Evolutionary conservation across 768 basidiomycete genomes (phyloP).

Genomic region (Russula sp.): DNA sequence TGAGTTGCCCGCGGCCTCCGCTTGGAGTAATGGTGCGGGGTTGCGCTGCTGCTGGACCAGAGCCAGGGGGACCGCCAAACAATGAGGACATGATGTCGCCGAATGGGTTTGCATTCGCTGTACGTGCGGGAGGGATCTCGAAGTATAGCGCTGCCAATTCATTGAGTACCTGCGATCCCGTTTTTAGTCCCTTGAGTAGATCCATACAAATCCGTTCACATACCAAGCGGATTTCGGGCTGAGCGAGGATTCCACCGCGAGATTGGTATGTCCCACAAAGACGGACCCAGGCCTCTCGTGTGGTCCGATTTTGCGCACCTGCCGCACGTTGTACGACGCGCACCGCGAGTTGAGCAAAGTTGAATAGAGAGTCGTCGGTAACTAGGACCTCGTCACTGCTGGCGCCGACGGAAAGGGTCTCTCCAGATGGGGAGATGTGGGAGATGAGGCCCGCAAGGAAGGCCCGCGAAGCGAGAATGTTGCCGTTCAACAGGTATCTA

Average conservation of each 20-base stretch:
- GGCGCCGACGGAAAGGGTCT: slow-evolving; percentile 35
- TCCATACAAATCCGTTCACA: background rate
- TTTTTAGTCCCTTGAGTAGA: background rate
- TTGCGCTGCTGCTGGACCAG: background rate
- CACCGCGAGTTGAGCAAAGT: slow-evolving; percentile 87
- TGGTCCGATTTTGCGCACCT: slow-evolving; percentile 67
- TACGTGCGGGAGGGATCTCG: slow-evolving; percentile 71
- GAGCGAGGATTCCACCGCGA: slow-evolving; percentile 52
- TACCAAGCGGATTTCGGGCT: slow-evolving; percentile 45
- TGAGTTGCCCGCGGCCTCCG: background rate
- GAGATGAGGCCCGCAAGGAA: slow-evolving; percentile 79
- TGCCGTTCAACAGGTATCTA: slow-evolving; percentile 78
- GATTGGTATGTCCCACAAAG: slow-evolving; percentile 81
- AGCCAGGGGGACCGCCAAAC: slow-evolving; percentile 56
- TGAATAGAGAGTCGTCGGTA: slow-evolving; percentile 69
- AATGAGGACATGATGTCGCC: slow-evolving; percentile 85
- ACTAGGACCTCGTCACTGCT: slow-evolving; percentile 52
- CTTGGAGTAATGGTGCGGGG: slow-evolving; percentile 11
- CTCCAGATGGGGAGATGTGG: slow-evolving; percentile 45
- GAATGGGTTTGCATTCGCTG: slow-evolving; percentile 68
- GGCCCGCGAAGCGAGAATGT: slow-evolving; percentile 88
- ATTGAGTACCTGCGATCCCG: slow-evolving; percentile 43
- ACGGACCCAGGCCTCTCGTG: slow-evolving; percentile 77
- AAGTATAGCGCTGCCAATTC: slow-evolving; percentile 77
- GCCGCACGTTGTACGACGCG: slow-evolving; percentile 82